phyloP scores from a whole-genome alignment of 345 rosid species.

The Raphanus sativus region DNA sequence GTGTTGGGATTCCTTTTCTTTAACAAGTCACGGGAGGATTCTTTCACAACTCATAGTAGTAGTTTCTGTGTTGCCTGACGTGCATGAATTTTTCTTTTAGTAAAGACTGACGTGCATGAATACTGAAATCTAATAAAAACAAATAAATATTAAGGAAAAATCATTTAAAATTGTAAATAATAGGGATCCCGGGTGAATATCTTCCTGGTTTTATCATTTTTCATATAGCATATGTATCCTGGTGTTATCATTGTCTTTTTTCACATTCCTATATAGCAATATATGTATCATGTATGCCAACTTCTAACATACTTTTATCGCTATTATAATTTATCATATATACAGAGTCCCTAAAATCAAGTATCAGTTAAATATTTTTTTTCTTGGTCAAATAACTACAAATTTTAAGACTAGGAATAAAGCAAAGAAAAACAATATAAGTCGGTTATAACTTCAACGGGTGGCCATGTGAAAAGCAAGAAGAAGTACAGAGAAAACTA shows the following conservation, averaged over 20 bases:
- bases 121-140: background rate
- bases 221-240: background rate
- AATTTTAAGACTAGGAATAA: background rate
- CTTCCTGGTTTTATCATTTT: background rate
- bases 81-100: slow-evolving; percentile 6
- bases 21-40: slow-evolving; percentile 24
- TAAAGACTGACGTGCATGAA: background rate
- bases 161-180: background rate
- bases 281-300: background rate
- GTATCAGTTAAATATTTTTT: background rate
- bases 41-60: background rate
- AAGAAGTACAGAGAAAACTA: background rate
- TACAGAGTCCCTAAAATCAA: background rate
- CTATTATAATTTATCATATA: background rate
- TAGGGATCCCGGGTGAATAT: background rate
- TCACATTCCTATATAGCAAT: background rate
- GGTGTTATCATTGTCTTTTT: background rate
- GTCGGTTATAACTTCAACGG: background rate
- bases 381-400: slow-evolving; percentile 1
- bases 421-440: background rate
- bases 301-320: background rate
- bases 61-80: slow-evolving; percentile 15
- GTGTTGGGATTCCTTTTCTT: slow-evolving; percentile 13
- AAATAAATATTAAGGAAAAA: background rate
- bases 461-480: slow-evolving; percentile 12